Evolutionary conservation across 2,329 filamentous ascomycete genomes (phyloP), one percentile per base, ranked within the genome.

Genomic region (Neopestalotiopsis rosae): DNA sequence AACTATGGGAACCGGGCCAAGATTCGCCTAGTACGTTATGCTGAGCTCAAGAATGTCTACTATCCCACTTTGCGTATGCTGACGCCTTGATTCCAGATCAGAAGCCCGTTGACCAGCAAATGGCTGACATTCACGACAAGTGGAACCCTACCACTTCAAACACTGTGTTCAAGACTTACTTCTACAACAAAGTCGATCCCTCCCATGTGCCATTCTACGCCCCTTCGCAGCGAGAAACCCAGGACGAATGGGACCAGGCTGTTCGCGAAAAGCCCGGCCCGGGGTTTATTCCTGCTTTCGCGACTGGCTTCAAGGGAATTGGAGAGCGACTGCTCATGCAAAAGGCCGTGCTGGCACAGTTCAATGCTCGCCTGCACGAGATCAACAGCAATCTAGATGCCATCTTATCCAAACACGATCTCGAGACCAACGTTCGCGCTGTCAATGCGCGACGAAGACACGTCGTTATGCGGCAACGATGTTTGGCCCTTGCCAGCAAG

Each of bases 181-280:
- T 96, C 79, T 97, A 96, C 86, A 96, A 96, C 82, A 90, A 93
- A 73, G 92, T 95, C 71, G 90, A 92, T 71, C 89, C 92, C 75
- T 88, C 89, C 66, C 87, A 88, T 77, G 90, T 92, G n/a, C 92
- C 92, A 12, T 94, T 92, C 79, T 95, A 92, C 80, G 88, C 90
- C 72, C 92, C 92, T 2, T 85, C 88, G 17, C 83, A 89, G 1
- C 85, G 88, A 73, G 94, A 96, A 77, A 90, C 95, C 76, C 89
- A 91, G 49, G 88, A 89, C 72, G 92, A 93, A 76, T 97, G 93
- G 92, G 94, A 97, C 76, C 92, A 94, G 74, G 94, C 94, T 0
- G 87, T 95, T 34, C 89, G 92, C 73, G 92, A 92, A 76, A 94
- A 95, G 81, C 94, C 94, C 4, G 91, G 88, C 49, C 87, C 90